Percentiles rank a stretch among this genome's conserved stretches.
phyloP scores from a whole-genome alignment of 192 early-diverging fungal genomes.

The Mortierella hygrophila region DNA sequence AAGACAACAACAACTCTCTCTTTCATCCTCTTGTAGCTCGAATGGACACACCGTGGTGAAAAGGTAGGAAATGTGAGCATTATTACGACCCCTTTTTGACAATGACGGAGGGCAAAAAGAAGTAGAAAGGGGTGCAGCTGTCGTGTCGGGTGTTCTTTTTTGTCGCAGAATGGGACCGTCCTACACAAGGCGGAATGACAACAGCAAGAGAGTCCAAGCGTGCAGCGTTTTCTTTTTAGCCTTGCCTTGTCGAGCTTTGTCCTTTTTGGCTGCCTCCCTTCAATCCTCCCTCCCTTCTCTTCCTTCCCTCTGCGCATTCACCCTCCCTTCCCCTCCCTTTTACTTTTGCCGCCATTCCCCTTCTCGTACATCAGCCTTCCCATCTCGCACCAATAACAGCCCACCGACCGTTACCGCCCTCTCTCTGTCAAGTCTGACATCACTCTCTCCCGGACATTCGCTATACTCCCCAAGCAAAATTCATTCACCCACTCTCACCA shows the following conservation, averaged over 20 bases:
- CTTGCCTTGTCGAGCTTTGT: not conserved
- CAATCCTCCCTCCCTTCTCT: constrained; percentile 1
- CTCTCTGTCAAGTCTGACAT: not conserved
- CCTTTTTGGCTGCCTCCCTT: not conserved
- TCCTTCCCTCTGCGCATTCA: not conserved
- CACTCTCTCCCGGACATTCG: not conserved
- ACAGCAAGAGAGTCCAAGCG: not conserved
- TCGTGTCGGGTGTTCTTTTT: constrained; percentile 1
- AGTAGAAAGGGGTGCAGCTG: not conserved
- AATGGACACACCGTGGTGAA: too few species aligned
- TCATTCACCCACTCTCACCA: not conserved
- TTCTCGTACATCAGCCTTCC: not conserved
- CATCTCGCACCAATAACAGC: not conserved
- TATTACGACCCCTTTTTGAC: too few species aligned
- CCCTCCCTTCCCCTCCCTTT: not conserved
- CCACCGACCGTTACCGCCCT: not conserved
- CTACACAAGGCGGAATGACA: not conserved
- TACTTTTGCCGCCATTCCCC: not conserved
- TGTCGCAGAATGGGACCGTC: not conserved
- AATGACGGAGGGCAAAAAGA: too few species aligned
- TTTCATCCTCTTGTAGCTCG: too few species aligned
- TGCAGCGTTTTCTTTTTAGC: not conserved
- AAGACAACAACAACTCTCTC: too few species aligned
- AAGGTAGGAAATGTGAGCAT: too few species aligned
- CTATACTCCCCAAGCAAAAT: not conserved